Percentiles rank a stretch among this genome's conserved stretches.
Conservation (phyloP, 75 land plant species). For the Chamaecyparis obtusa region DNA sequence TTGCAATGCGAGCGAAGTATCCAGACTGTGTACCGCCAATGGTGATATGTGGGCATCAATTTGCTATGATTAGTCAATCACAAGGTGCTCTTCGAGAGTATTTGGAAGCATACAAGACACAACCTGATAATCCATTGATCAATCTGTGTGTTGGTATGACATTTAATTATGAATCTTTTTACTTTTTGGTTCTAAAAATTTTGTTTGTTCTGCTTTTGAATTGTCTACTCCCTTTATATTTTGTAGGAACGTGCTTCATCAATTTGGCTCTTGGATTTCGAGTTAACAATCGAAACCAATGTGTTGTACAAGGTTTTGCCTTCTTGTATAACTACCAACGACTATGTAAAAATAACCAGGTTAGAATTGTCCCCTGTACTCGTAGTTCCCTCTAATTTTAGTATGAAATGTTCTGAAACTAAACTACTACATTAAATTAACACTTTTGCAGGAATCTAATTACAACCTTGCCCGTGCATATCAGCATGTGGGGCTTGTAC, state of each 20-base stretch:
- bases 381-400: background rate
- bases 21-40: slow-evolving; percentile 76
- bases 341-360: slow-evolving; percentile 73
- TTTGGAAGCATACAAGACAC: slow-evolving; percentile 72
- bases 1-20: slow-evolving; percentile 39
- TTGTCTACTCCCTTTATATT: slow-evolving; percentile 1
- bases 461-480: slow-evolving; percentile 87
- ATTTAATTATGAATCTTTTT: background rate
- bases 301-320: slow-evolving; percentile 78
- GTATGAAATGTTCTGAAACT: background rate
- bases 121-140: slow-evolving; percentile 88
- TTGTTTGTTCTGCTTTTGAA: background rate
- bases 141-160: slow-evolving; percentile 81
- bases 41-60: slow-evolving; percentile 78
- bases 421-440: background rate
- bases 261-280: slow-evolving; percentile 85
- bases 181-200: background rate
- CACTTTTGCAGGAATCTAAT: slow-evolving; percentile 68
- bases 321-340: slow-evolving; percentile 82
- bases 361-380: background rate
- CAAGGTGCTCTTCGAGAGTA: slow-evolving; percentile 84
- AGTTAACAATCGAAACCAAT: slow-evolving; percentile 73
- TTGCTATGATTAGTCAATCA: slow-evolving; percentile 67
- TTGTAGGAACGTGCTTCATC: slow-evolving; percentile 70
- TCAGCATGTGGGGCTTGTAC: slow-evolving; percentile 86